A percentile compares a stretch with the other conserved stretches of the same genome.
These are phyloP conservation scores for Arabidopsis suecica DNA, from an alignment of 345 rosid species.

Conservation along the genomic window DNA sequence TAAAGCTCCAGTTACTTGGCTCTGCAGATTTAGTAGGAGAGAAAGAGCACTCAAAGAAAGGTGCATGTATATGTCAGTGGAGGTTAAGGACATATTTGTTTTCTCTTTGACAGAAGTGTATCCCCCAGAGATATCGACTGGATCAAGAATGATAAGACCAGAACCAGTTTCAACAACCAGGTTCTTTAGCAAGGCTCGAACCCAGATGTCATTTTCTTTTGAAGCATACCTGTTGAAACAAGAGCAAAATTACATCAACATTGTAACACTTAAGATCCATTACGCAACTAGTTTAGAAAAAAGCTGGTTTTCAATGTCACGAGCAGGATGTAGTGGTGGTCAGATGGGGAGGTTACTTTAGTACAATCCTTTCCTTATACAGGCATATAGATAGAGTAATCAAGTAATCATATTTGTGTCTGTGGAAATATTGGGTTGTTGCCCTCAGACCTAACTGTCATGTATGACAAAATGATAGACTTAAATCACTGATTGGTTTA, in stretches of 20 bases:
- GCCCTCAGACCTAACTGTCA: conserved; percentile 2
- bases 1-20: conserved; percentile 77
- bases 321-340: conserved; percentile 15
- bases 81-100: conserved; percentile 81
- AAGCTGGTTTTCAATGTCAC: conserved; percentile 20
- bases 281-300: conserved; percentile 16
- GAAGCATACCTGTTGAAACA: conserved; percentile 76
- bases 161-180: conserved; percentile 93
- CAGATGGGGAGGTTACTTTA: conserved; percentile 12
- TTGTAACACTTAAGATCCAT: conserved; percentile 14
- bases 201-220: conserved; percentile 95
- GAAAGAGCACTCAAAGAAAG: conserved; percentile 88
- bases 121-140: conserved; percentile 89
- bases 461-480: conserved; percentile 25
- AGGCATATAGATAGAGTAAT: conserved; percentile 11
- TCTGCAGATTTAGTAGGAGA: conserved; percentile 83
- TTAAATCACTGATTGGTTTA: conserved; percentile 20
- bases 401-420: conserved; percentile 26
- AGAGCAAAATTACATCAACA: conserved; percentile 29
- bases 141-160: conserved; percentile 90
- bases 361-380: conserved; percentile 14
- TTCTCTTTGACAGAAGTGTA: conserved; percentile 91
- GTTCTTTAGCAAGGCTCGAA: conserved; percentile 83
- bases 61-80: conserved; percentile 85
- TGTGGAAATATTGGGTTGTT: conserved; percentile 11